Conservation (phyloP, 2,329 filamentous ascomycete genomes). For the Sarocladium strictum region DNA sequence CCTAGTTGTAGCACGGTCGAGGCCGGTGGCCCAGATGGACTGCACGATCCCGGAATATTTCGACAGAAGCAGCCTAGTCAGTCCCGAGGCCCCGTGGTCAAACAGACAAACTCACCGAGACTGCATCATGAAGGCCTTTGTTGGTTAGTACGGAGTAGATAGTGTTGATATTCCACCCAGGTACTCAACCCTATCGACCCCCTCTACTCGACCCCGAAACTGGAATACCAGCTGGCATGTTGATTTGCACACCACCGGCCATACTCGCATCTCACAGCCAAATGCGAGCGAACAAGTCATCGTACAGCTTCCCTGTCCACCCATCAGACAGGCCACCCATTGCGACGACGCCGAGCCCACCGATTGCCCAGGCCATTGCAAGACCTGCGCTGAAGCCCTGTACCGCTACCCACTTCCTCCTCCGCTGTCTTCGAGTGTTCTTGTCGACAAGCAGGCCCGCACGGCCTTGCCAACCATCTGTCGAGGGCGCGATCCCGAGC, state of each 20-base stretch:
- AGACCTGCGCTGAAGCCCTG: conserved; percentile 57
- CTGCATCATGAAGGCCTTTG: too few species aligned
- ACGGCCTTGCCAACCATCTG: conserved; percentile 38
- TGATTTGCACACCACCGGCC: neutral
- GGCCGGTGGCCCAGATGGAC: too few species aligned
- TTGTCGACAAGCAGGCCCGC: conserved; percentile 40
- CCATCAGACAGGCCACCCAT: conserved; percentile 62
- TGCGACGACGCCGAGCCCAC: conserved; percentile 73
- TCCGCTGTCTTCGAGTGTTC: conserved; percentile 46
- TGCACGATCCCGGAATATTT: too few species aligned
- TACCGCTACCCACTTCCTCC: conserved; percentile 64
- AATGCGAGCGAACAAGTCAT: conserved; percentile 33
- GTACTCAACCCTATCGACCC: neutral
- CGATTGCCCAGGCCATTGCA: conserved; percentile 70
- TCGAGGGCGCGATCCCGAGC: conserved; percentile 59
- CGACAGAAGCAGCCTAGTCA: too few species aligned
- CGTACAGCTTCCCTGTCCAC: conserved; percentile 77
- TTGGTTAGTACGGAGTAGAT: too few species aligned
- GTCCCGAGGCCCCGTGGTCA: too few species aligned
- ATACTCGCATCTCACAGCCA: neutral
- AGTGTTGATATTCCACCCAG: too few species aligned
- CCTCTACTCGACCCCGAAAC: neutral
- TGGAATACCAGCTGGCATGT: neutral
- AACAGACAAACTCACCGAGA: too few species aligned
- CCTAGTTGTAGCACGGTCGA: too few species aligned